A percentile compares a stretch with the other conserved stretches of the same genome.
These are phyloP conservation scores for Lentinula detonsa DNA, from an alignment of 768 basidiomycete genomes.

Conservation along the genomic window DNA sequence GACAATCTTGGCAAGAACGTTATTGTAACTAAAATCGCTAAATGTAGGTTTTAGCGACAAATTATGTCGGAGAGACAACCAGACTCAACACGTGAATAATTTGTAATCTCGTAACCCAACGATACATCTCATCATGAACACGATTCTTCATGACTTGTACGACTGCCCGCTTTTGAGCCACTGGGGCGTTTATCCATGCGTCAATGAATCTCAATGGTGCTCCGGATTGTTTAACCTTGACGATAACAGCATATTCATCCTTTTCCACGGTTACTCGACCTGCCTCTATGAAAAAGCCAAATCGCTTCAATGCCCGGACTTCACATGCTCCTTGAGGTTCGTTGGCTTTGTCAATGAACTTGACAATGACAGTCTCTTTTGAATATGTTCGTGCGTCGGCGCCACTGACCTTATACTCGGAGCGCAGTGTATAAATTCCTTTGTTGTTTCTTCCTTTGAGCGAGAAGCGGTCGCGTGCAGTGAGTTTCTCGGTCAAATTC, in stretches of 20 bases:
- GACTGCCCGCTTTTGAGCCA: background rate
- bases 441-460: background rate
- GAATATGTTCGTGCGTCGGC: background rate
- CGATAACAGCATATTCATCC: background rate
- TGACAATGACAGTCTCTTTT: background rate
- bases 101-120: background rate
- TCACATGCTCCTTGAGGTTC: background rate
- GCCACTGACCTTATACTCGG: background rate
- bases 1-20: background rate
- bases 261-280: background rate
- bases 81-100: background rate
- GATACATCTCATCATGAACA: background rate
- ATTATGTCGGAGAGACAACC: background rate
- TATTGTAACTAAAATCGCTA: background rate
- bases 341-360: background rate
- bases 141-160: background rate
- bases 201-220: background rate
- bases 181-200: background rate
- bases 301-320: background rate
- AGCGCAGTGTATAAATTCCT: background rate
- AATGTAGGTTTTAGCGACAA: background rate
- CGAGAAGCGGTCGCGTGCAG: background rate
- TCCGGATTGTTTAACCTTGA: background rate
- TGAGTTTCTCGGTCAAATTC: background rate
- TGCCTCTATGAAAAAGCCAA: background rate